Evolutionary conservation across 2,329 filamentous ascomycete species (phyloP).

Genomic region (Fusarium robinianum): DNA sequence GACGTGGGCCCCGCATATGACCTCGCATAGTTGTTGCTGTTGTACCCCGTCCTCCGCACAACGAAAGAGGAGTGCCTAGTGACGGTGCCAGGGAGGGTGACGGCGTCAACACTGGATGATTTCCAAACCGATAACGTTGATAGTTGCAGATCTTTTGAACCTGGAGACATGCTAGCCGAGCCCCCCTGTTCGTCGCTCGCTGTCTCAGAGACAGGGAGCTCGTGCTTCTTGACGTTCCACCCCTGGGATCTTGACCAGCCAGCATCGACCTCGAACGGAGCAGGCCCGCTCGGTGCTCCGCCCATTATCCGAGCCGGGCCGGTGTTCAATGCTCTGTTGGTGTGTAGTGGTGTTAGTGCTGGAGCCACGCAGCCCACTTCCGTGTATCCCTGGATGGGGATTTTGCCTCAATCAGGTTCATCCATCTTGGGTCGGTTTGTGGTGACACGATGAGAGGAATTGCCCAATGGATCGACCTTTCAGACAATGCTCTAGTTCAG

Average conservation of each 20-base stretch:
- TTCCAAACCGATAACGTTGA: constrained; percentile 16
- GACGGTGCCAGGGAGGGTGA: constrained; percentile 16
- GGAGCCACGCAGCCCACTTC: constrained; percentile 23
- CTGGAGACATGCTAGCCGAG: constrained; percentile 19
- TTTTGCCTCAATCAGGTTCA: constrained; percentile 26
- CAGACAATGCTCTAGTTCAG: constrained; percentile 13
- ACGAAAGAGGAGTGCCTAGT: constrained; percentile 6
- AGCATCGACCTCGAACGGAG: constrained; percentile 15
- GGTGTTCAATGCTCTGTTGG: constrained; percentile 19
- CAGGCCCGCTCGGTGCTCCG: constrained; percentile 33
- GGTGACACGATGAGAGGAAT: constrained; percentile 16
- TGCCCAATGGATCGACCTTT: constrained; percentile 16
- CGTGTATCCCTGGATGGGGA: constrained; percentile 18
- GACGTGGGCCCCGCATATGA: constrained; percentile 5
- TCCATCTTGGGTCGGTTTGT: constrained; percentile 13
- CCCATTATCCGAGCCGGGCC: constrained; percentile 37
- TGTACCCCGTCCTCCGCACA: constrained; percentile 10
- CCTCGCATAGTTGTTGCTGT: constrained; percentile 3
- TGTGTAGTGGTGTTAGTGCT: constrained; percentile 19
- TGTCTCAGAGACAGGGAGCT: constrained; percentile 11
- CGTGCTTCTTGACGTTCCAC: constrained; percentile 13
- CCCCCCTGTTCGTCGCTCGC: constrained; percentile 16
- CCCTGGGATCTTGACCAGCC: constrained; percentile 5
- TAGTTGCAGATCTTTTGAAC: constrained; percentile 21
- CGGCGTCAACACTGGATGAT: constrained; percentile 12